Percentiles rank a stretch among this genome's conserved stretches.
Evolutionary conservation across 2,329 filamentous ascomycete genomes (phyloP).

Genomic region (Sporothrix globosa): DNA sequence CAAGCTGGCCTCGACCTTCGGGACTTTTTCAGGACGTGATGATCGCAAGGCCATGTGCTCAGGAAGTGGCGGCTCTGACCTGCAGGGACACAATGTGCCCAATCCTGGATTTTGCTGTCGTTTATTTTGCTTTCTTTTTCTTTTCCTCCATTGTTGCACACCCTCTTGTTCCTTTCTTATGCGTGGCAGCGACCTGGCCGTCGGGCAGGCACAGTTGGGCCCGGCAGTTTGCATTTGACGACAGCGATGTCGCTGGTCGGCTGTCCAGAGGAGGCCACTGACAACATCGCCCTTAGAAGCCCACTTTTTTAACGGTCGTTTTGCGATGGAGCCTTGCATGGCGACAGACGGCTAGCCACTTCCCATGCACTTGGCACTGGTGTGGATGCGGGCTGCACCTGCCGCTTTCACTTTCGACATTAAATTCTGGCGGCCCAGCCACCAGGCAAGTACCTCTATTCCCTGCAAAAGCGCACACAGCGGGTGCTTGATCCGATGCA

Average conservation of each 20-base stretch:
- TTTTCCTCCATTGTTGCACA: not conserved
- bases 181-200: not conserved
- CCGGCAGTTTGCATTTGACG: not conserved
- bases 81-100: not conserved
- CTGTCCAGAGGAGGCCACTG: conserved; percentile 2
- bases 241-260: conserved; percentile 10
- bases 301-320: not conserved
- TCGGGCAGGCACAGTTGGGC: not conserved
- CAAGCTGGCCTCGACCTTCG: not conserved
- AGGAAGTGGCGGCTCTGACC: conserved; percentile 12
- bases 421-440: conserved; percentile 6
- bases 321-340: conserved; percentile 15
- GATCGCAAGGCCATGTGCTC: conserved; percentile 2
- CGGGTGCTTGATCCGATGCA: conserved; percentile 18
- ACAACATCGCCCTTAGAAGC: not conserved
- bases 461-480: conserved; percentile 9
- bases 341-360: not conserved
- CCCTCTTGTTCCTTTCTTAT: too few relatives aligned
- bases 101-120: too few relatives aligned
- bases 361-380: not conserved
- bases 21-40: not conserved
- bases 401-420: not conserved
- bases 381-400: conserved; percentile 8
- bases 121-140: not conserved
- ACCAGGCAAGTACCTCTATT: not conserved